Evolutionary conservation across 2,329 filamentous ascomycete species (phyloP).

Genomic region (Bipolaris victoriae): DNA sequence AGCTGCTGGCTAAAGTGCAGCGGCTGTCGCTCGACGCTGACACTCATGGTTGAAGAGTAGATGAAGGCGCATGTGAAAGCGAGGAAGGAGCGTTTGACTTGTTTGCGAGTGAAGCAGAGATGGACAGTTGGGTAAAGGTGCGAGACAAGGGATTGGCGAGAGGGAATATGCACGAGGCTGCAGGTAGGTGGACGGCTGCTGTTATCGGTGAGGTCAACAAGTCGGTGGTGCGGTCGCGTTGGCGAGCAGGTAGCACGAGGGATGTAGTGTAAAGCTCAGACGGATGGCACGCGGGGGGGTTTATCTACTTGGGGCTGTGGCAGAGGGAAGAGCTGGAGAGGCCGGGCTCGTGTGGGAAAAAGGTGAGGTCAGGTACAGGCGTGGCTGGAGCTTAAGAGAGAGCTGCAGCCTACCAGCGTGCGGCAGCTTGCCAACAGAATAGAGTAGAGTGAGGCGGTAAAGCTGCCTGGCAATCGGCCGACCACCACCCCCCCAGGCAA

Average conservation of each 20-base stretch:
- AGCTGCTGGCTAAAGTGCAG: conserved; percentile 47
- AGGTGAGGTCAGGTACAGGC: conserved; percentile 19
- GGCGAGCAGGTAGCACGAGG: background rate
- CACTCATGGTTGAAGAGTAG: conserved; percentile 45
- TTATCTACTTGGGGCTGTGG: background rate
- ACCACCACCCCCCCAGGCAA: conserved; percentile 15
- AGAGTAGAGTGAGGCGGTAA: conserved; percentile 34
- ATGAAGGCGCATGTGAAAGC: conserved; percentile 20
- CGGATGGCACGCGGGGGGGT: background rate
- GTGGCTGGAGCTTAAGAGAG: conserved; percentile 31
- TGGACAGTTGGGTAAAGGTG: conserved; percentile 7
- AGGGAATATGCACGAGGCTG: conserved; percentile 20
- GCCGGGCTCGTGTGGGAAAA: background rate
- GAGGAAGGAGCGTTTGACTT: conserved; percentile 6
- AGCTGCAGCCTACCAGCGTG: conserved; percentile 30
- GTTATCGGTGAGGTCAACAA: conserved; percentile 14
- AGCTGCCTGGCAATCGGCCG: conserved; percentile 25
- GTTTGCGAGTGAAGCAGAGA: background rate
- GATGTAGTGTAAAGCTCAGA: background rate
- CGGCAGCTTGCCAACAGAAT: conserved; percentile 18
- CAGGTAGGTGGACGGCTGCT: conserved; percentile 12
- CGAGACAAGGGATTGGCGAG: conserved; percentile 4
- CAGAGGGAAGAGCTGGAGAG: background rate
- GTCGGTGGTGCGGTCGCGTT: conserved; percentile 7
- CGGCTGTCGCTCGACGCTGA: conserved; percentile 46